These are phyloP conservation scores for Hippophae rhamnoides DNA, from an alignment of 306 rosid genomes.

Conservation along the genomic window DNA sequence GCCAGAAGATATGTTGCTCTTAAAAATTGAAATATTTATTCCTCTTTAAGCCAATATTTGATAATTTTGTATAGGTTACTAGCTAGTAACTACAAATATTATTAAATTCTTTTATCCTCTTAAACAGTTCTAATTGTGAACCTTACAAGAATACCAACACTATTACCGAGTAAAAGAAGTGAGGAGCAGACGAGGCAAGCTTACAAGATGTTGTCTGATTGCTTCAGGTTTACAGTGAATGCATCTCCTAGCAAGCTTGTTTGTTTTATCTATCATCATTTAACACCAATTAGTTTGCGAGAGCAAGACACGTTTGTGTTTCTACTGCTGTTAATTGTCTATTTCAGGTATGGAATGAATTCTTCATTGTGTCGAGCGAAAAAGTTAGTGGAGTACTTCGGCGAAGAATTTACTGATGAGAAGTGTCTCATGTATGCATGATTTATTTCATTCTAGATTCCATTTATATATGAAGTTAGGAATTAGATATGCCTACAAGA, in stretches of 20 bases:
- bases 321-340: conserved; percentile 1
- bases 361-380: conserved; percentile 72
- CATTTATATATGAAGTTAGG: not conserved
- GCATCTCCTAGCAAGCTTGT: conserved; percentile 15
- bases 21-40: no score
- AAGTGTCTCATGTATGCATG: conserved; percentile 69
- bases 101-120: not conserved
- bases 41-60: no score
- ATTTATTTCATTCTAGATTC: conserved; percentile 1
- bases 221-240: conserved; percentile 65
- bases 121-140: conserved; percentile 70
- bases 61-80: no score
- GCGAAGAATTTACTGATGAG: conserved; percentile 50
- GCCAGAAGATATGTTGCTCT: no score
- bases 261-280: not conserved
- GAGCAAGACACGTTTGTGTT: not conserved
- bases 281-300: not conserved
- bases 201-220: conserved; percentile 70
- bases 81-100: not conserved
- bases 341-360: conserved; percentile 77
- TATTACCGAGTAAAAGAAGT: conserved; percentile 75
- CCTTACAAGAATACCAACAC: conserved; percentile 64
- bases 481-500: not conserved
- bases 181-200: conserved; percentile 70
- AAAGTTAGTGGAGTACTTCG: conserved; percentile 77